A percentile compares a stretch with the other conserved stretches of the same genome.
Conservation (phyloP, 2,329 filamentous ascomycete genomes). For the Neofusicoccum sp. region DNA sequence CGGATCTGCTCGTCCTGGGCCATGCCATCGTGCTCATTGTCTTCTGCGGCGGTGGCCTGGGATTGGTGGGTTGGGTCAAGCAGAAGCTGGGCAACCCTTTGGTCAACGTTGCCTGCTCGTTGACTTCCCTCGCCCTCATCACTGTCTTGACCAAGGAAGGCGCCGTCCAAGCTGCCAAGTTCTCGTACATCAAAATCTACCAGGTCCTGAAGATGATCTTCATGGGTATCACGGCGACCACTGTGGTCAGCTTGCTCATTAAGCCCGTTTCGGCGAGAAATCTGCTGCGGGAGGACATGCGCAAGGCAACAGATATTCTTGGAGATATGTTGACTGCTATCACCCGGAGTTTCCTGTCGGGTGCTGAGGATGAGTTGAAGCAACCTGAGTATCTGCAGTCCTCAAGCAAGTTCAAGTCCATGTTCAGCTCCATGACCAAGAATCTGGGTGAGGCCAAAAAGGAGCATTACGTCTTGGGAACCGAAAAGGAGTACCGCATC, state of each 20-base stretch:
- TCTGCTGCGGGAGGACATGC: conserved; percentile 70
- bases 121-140: conserved; percentile 85
- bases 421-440: conserved; percentile 69
- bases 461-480: conserved; percentile 80
- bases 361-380: conserved; percentile 73
- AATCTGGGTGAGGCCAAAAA: conserved; percentile 82
- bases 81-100: conserved; percentile 74
- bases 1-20: conserved; percentile 67
- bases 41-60: conserved; percentile 82
- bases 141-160: conserved; percentile 90
- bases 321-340: conserved; percentile 80
- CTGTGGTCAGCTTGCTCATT: conserved; percentile 61
- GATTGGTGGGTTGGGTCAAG: conserved; percentile 85
- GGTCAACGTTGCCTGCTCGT: conserved; percentile 80
- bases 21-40: conserved; percentile 77
- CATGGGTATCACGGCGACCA: conserved; percentile 57
- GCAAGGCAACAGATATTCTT: conserved; percentile 70
- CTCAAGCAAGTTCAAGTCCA: conserved; percentile 62
- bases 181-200: conserved; percentile 81
- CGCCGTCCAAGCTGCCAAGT: conserved; percentile 75
- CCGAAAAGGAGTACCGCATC: conserved; percentile 73
- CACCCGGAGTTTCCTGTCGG: conserved; percentile 78
- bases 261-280: conserved; percentile 75
- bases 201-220: conserved; percentile 55
- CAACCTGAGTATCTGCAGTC: conserved; percentile 64